Conservation (phyloP, 352 stramenopile species). For the Phytopythium mirpurense region DNA sequence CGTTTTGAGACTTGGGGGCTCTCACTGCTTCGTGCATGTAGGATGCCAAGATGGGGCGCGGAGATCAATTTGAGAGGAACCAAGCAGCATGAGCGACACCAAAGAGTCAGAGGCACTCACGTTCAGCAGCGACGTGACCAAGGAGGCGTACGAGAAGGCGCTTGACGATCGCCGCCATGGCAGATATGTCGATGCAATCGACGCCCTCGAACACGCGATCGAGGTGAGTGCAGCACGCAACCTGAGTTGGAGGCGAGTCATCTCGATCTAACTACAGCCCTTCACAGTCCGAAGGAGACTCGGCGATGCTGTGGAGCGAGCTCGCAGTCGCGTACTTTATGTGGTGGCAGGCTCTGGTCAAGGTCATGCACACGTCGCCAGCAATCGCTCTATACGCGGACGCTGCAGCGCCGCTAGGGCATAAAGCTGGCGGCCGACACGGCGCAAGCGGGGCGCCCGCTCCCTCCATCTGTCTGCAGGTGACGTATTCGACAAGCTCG, state of each 20-base stretch:
- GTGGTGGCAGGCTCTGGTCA: constrained; percentile 44
- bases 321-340: constrained; percentile 55
- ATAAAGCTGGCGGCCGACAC: background rate
- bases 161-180: constrained; percentile 28
- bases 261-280: background rate
- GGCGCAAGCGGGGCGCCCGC: background rate
- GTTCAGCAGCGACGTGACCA: constrained; percentile 23
- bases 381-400: too few species aligned
- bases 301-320: constrained; percentile 48
- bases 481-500: background rate
- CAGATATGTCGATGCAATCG: constrained; percentile 32
- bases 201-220: constrained; percentile 34
- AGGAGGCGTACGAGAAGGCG: constrained; percentile 22
- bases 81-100: background rate
- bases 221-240: too few species aligned
- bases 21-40: too few species aligned
- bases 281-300: constrained; percentile 47
- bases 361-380: constrained; percentile 28
- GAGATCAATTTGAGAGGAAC: background rate
- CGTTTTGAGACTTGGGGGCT: too few species aligned
- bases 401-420: background rate
- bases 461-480: constrained; percentile 1
- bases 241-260: too few species aligned
- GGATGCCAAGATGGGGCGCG: background rate
- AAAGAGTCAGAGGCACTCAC: background rate